Base-by-base conservation (phyloP, 192 early-diverging fungal genomes). In the Backusella luteola region DNA sequence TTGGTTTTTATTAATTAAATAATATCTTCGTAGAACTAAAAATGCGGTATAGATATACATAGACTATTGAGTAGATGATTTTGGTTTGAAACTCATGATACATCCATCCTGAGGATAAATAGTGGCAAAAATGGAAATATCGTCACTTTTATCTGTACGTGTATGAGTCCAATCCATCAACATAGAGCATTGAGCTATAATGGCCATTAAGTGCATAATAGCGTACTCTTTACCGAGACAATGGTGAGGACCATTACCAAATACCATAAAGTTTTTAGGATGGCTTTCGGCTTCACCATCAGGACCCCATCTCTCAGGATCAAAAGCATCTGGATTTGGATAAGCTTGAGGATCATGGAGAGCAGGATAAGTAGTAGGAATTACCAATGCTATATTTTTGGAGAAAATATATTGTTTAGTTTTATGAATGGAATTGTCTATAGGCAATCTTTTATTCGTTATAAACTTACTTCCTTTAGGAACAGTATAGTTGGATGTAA, bases 111-210 rank as follows among this genome's bases (percentile, higher is more conserved):
- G 59, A 67, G 82, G 82, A 68, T 83, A 83, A 38, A 80, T 83
- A n/a, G 82, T 83, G 46, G 82, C 82, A 72, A 83, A 83, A 35
- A 83, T 83, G 44, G 77, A 79, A 36, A 83, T 83, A 46, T 83
- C 78, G 26, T 83, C 82, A 66, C 82, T 83, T 29, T 80, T 73
- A 34, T 79, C 73, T 15, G 82, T 83, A 34, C 76, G 75, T 21
- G 77, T 67, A 63, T 83, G 82, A 7, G 73, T 76, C 79, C 79
- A 83, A 49, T 49, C 46, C 46, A 49, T 49, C 19, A 49, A 49
- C 19, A 49, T 49, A 19, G 46, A 49, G 5, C 46, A 49, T 69
- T 83, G 75, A 42, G 68, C 82, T 19, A 83, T 35, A 36, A 75
- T 73, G 36, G 78, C 78, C 73, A 80, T 83, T 32, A 83, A 44